These are phyloP conservation scores for Dipodascus albidus DNA, from an alignment of 805 yeast genomes.

Conservation along the genomic window DNA sequence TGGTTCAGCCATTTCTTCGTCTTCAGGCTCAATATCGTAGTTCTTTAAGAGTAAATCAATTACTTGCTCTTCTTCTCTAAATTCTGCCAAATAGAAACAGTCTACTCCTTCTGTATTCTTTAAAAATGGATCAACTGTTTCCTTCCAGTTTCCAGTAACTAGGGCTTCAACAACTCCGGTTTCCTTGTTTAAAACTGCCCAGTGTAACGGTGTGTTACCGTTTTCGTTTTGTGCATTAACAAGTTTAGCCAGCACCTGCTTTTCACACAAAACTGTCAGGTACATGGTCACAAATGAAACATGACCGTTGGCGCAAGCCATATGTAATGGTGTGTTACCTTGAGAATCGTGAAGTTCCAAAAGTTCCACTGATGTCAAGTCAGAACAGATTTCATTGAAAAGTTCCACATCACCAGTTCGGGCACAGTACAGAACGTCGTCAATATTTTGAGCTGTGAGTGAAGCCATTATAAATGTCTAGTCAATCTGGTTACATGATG, in stretches of 20 bases:
- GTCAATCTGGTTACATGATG: no score
- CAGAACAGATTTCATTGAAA: conserved; percentile 53
- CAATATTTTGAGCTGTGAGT: conserved; percentile 59
- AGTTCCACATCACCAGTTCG: conserved; percentile 81
- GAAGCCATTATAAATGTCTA: not conserved
- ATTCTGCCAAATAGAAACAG: conserved; percentile 80
- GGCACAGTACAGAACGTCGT: conserved; percentile 70
- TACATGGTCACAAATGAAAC: conserved; percentile 51
- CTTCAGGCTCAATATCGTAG: conserved; percentile 57
- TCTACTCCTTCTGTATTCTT: conserved; percentile 74
- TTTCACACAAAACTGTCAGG: conserved; percentile 21
- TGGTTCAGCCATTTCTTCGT: conserved; percentile 30
- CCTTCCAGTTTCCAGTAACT: conserved; percentile 41
- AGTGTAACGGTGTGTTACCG: conserved; percentile 91
- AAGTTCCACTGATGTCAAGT: conserved; percentile 22
- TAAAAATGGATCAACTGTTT: conserved; percentile 63
- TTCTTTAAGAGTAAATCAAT: conserved; percentile 67
- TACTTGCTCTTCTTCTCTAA: conserved; percentile 59
- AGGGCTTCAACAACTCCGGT: conserved; percentile 54
- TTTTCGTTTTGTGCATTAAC: conserved; percentile 52
- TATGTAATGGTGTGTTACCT: conserved; percentile 71
- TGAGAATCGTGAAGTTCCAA: conserved; percentile 53
- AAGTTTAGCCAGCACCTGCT: conserved; percentile 20
- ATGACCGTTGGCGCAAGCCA: conserved; percentile 96
- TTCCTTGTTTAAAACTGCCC: conserved; percentile 92